Conservation (phyloP, 2,329 filamentous ascomycete species). For the Biscogniauxia sp. region DNA sequence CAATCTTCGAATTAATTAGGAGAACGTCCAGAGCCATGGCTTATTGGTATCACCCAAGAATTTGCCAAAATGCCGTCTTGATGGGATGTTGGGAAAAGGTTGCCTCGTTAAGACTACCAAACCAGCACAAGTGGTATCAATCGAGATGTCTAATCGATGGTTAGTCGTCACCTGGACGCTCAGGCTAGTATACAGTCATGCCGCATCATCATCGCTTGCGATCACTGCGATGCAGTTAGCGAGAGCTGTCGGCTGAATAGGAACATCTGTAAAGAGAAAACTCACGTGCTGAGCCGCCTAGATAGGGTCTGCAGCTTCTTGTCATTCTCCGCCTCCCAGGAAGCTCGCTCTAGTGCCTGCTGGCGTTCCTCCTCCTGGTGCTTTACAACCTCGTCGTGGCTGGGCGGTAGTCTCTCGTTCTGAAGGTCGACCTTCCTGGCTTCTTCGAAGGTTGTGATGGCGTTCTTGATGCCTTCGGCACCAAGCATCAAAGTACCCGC, state of each 20-base stretch:
- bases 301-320: constrained; percentile 82
- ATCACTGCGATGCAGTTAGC: constrained; percentile 27
- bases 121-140: constrained; percentile 14
- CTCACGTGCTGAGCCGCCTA: constrained; percentile 94
- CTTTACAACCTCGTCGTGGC: constrained; percentile 83
- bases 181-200: constrained; percentile 19
- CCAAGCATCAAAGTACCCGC: constrained; percentile 97
- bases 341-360: constrained; percentile 81
- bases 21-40: constrained; percentile 17
- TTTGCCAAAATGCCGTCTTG: constrained; percentile 14
- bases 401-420: constrained; percentile 91
- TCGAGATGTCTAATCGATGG: constrained; percentile 17
- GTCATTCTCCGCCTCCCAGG: constrained; percentile 83
- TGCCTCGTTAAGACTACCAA: constrained; percentile 15
- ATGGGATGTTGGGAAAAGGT: constrained; percentile 14
- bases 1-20: constrained; percentile 11
- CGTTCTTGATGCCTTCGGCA: constrained; percentile 97
- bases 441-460: constrained; percentile 95
- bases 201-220: constrained; percentile 30
- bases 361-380: constrained; percentile 78
- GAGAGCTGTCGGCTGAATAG: neutral
- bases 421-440: constrained; percentile 95
- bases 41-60: constrained; percentile 16
- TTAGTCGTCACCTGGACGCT: constrained; percentile 14
- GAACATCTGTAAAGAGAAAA: constrained; percentile 19